Percentiles rank a stretch among this genome's conserved stretches.
phyloP scores from a whole-genome alignment of 2,329 filamentous ascomycete species.

The Lasiodiplodia gonubiensis region DNA sequence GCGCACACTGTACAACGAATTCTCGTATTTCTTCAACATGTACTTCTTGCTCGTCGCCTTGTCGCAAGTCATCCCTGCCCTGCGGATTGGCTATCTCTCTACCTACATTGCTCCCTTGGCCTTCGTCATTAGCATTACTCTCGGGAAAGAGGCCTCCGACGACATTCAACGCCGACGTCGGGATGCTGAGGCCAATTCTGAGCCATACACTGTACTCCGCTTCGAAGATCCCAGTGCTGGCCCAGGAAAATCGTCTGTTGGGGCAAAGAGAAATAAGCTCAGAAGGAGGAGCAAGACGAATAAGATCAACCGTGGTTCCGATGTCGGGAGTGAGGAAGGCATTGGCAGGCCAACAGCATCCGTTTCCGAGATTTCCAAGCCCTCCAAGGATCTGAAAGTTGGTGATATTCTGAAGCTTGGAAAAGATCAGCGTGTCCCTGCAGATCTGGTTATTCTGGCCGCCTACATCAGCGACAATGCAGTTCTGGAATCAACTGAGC shows the following conservation, averaged over 20 bases:
- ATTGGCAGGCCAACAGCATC: conserved; percentile 51
- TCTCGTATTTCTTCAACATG: conserved; percentile 99
- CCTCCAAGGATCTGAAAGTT: conserved; percentile 86
- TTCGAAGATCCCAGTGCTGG: conserved; percentile 65
- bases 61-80: conserved; percentile 86
- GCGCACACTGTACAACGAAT: conserved; percentile 95
- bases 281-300: conserved; percentile 43
- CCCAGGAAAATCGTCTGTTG: conserved; percentile 38
- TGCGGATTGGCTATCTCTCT: conserved; percentile 91
- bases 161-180: conserved; percentile 85
- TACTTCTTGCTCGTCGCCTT: conserved; percentile 96
- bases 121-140: conserved; percentile 88
- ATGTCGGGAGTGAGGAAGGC: conserved; percentile 69
- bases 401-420: conserved; percentile 92
- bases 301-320: conserved; percentile 59
- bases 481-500: conserved; percentile 6
- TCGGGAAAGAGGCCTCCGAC: conserved; percentile 95
- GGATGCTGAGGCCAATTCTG: conserved; percentile 93
- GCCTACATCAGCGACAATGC: conserved; percentile 61
- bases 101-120: conserved; percentile 92
- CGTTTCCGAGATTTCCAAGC: conserved; percentile 73
- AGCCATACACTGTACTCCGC: conserved; percentile 78
- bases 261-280: conserved; percentile 36
- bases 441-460: conserved; percentile 91
- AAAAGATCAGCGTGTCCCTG: conserved; percentile 92